Base-by-base conservation (phyloP, 2,329 filamentous ascomycete species). In the Endoconidiophora polonica region DNA sequence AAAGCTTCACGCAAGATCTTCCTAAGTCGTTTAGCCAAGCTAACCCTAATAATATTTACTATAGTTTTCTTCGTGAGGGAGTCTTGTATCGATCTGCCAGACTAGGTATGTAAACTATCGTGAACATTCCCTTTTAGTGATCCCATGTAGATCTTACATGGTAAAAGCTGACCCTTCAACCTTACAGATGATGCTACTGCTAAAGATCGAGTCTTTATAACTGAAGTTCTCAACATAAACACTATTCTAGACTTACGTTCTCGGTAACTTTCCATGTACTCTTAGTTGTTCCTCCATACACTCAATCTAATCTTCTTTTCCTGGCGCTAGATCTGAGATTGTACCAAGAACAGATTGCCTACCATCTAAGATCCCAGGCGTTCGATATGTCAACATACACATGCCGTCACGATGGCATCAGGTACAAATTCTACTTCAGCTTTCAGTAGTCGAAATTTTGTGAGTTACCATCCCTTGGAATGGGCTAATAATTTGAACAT, bases 221-320 rank as follows among this genome's bases (percentile, higher is more conserved):
- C 67, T 7, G 64, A 77, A 5, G 70, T 77, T 29, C 72, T 81
- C 56, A 70, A 74, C 20, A 74, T 94, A 55, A 75, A 71, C 56
- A 85, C 79, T 2, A 74, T 94, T 39, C 73, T 94, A 53, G 87
- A 94, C 65, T 68, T 94, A 9, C 76, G 87, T 50, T 85, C 86
- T 54, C 77, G 81, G 77, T 85, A 70, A 53, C 63, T 49, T 23
- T 14, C 5, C 16, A 18, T 39, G 4, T 5, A 18, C 7, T 29
- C n/a, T 6, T 4, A 41, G 12, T 3, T 3, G 1, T 33, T 33
- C 12, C 5, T 33, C 9, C 7, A 33, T 12, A 33, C 3, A 12
- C 12, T 16, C 39, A 26, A 26, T 7, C 12, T 16, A 23, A 14
- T 16, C 4, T 12, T 22, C 33, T 33, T 20, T 23, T 29, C 14